phyloP scores from a whole-genome alignment of 2,329 filamentous ascomycete genomes.

The Penicillium crustosum region DNA sequence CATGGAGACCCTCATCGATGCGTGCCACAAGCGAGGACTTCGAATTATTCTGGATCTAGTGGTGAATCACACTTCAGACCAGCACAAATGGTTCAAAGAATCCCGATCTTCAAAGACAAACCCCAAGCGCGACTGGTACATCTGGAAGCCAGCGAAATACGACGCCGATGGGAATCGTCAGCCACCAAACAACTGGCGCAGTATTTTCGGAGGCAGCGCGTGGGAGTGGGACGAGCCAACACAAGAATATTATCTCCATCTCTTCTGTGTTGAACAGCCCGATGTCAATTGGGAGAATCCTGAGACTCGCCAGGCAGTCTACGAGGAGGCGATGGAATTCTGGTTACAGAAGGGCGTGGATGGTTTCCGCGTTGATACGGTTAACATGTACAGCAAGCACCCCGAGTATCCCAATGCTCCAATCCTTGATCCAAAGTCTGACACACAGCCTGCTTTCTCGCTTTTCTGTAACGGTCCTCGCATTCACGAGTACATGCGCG shows the following conservation, averaged over 20 bases:
- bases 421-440: constrained; percentile 48
- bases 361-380: constrained; percentile 67
- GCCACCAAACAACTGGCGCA: constrained; percentile 71
- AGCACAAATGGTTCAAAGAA: constrained; percentile 68
- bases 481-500: constrained; percentile 66
- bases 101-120: constrained; percentile 57
- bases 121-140: constrained; percentile 66
- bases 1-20: constrained; percentile 58
- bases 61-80: constrained; percentile 69
- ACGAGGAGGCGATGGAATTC: constrained; percentile 67
- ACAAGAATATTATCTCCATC: constrained; percentile 69
- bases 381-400: constrained; percentile 60
- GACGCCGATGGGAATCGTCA: constrained; percentile 56
- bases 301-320: constrained; percentile 63
- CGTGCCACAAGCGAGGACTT: constrained; percentile 60
- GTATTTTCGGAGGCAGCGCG: constrained; percentile 59
- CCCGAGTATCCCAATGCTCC: constrained; percentile 57
- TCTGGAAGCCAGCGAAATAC: constrained; percentile 50
- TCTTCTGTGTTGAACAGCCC: constrained; percentile 71
- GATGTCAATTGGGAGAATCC: constrained; percentile 77
- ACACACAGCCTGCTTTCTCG: constrained; percentile 53
- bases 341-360: constrained; percentile 71
- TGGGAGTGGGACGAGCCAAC: constrained; percentile 71
- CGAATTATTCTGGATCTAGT: constrained; percentile 70
- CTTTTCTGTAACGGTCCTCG: constrained; percentile 67